Percentiles rank a stretch among this genome's conserved stretches.
Conservation (phyloP, 129 eudicot genomes). For the Solidago caesia region DNA sequence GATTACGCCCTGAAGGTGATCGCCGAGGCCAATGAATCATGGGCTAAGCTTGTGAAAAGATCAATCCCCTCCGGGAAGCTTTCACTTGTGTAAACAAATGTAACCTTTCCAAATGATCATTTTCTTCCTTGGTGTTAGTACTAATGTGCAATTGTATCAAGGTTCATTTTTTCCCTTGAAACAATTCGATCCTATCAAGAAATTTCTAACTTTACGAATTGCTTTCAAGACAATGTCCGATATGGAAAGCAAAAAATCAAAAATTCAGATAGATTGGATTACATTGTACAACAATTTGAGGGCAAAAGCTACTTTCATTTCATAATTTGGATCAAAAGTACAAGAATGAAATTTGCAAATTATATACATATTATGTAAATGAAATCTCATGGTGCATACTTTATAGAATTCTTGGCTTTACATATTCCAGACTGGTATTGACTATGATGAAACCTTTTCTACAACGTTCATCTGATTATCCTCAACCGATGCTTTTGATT, state of each 20-base stretch:
- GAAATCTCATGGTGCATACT: neutral
- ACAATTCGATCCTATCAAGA: too few species aligned
- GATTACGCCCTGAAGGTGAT: conserved; percentile 87
- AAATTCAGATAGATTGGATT: neutral
- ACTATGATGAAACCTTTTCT: neutral
- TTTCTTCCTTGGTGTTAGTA: too few species aligned
- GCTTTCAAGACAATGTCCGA: too few species aligned
- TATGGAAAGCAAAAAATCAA: neutral
- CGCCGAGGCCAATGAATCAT: conserved; percentile 76
- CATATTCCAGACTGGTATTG: too few species aligned
- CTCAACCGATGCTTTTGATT: neutral
- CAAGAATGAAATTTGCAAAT: neutral
- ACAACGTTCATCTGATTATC: neutral
- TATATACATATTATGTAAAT: neutral
- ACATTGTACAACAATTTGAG: neutral
- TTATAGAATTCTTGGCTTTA: too few species aligned
- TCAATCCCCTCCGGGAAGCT: conserved; percentile 84
- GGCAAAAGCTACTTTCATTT: neutral
- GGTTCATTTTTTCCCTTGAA: too few species aligned
- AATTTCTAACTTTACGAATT: too few species aligned
- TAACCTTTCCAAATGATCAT: too few species aligned
- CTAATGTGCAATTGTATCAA: too few species aligned
- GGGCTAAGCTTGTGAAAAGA: conserved; percentile 93
- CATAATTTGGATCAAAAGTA: neutral
- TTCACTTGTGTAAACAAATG: conserved; percentile 49